These are phyloP conservation scores for Cordyceps fumosorosea DNA, from an alignment of 2,329 filamentous ascomycete genomes.

Conservation along the genomic window DNA sequence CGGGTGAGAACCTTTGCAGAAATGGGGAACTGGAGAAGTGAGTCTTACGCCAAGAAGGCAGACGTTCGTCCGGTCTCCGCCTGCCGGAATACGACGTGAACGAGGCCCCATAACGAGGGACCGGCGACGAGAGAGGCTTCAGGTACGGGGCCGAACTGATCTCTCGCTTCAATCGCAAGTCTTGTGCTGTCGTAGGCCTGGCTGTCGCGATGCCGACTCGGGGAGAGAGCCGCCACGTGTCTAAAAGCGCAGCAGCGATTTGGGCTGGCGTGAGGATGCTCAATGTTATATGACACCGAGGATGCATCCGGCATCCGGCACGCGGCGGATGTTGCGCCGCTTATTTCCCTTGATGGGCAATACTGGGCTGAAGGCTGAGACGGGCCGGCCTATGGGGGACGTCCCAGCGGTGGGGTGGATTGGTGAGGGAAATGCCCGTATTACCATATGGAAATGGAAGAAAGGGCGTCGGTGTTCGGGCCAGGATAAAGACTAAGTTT, in stretches of 20 bases:
- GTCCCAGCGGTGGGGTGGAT: background rate
- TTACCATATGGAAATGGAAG: background rate
- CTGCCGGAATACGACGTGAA: background rate
- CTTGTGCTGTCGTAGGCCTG: no score
- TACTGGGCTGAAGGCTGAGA: background rate
- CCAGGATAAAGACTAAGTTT: no score
- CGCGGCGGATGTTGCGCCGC: background rate
- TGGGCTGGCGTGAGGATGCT: background rate
- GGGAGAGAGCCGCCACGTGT: no score
- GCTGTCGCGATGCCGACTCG: no score
- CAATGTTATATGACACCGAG: background rate
- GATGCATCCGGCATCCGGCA: background rate
- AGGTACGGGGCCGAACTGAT: no score
- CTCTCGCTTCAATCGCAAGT: no score
- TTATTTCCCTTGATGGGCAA: background rate
- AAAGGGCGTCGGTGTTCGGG: background rate
- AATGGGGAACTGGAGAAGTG: background rate
- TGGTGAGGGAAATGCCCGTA: background rate
- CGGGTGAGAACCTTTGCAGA: background rate
- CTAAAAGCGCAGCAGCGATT: no score
- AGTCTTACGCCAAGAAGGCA: slow-evolving; percentile 1
- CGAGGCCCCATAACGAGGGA: background rate
- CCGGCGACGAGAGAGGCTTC: no score
- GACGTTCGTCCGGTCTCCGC: background rate
- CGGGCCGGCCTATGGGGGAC: background rate